phyloP scores from a whole-genome alignment of 108 stramenopile species.

The Cyclotella atomus region DNA sequence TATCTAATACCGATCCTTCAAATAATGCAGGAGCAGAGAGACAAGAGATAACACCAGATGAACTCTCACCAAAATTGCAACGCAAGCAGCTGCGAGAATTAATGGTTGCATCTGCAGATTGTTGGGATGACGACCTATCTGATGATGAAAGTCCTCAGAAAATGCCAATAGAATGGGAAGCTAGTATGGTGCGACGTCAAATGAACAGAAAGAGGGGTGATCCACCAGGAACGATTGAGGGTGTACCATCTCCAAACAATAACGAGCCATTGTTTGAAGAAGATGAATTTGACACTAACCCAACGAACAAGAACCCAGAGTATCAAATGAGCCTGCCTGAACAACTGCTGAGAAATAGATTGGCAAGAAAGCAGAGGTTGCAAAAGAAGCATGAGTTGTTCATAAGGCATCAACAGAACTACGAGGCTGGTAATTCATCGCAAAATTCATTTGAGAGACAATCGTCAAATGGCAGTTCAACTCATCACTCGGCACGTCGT shows the following conservation, averaged over 20 bases:
- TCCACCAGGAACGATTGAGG: not conserved
- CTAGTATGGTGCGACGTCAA: constrained; percentile 5
- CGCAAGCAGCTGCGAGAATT: constrained; percentile 21
- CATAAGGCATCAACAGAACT: constrained; percentile 8
- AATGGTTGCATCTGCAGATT: constrained; percentile 30
- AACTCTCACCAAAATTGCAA: too few species aligned
- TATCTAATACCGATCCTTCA: not conserved
- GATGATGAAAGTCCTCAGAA: constrained; percentile 18
- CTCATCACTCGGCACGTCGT: not conserved
- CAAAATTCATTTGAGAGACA: not conserved
- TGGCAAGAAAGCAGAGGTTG: constrained; percentile 24
- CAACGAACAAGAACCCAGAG: not conserved
- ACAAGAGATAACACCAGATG: not conserved
- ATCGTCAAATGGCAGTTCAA: not conserved
- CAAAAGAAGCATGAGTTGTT: constrained; percentile 30
- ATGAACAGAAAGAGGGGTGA: constrained; percentile 2
- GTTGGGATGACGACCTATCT: constrained; percentile 39
- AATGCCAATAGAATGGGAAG: constrained; percentile 3
- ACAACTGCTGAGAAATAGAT: constrained; percentile 38
- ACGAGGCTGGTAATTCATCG: not conserved
- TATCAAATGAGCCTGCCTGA: constrained; percentile 30
- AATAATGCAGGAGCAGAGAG: not conserved
- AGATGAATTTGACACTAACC: not conserved
- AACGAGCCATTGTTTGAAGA: not conserved
- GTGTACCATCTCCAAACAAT: not conserved